Evolutionary conservation across 805 yeast genomes (phyloP), one percentile per base, ranked within the genome.

Genomic region (Pichia exigua): DNA sequence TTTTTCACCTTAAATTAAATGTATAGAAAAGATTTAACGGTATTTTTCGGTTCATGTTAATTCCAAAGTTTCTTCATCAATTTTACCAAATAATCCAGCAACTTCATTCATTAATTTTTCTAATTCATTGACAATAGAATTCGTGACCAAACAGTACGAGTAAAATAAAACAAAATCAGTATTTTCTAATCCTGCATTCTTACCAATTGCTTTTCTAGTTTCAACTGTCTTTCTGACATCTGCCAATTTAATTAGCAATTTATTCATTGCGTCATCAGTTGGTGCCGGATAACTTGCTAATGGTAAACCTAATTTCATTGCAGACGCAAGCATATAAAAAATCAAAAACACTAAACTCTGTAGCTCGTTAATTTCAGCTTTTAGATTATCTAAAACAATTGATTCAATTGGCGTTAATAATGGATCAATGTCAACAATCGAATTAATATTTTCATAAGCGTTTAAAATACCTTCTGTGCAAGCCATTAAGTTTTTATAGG

Each of bases 151-250:
- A 45, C 83, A 76, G 64, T 87, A 87, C 0, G 91, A 79, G 61
- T 87, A 88, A 47, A 87, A 73, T 59, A 87, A 67, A 21, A 87
- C 88, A 62, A 85, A 87, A 59, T 87, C 95, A 54, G 84, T 86
- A 60, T 85, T 84, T 12, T 76, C 69, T 42, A 81, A 62, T 27
- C 54, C 51, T 20, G 61, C 55, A 42, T 69, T 64, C 9, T 59
- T 52, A 20, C 67, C 65, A 39, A 59, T 57, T 35, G 65, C 57
- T 35, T 61, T 62, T 21, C 54, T 55, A 40, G 46, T 42, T n/a
- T 50, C 49, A n/a, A 51, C 53, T 44, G 69, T 59, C 51, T 66
- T 61, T 47, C 94, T 68, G 20, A 82, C 77, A 53, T 79, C 81
- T 54, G 78, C 81, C 56, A 87, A 69, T 58, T 85, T 86, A 45